These are phyloP conservation scores for Cutaneotrichosporon mucoides DNA, from an alignment of 1,284 basidiomycete genomes.

Conservation along the genomic window DNA sequence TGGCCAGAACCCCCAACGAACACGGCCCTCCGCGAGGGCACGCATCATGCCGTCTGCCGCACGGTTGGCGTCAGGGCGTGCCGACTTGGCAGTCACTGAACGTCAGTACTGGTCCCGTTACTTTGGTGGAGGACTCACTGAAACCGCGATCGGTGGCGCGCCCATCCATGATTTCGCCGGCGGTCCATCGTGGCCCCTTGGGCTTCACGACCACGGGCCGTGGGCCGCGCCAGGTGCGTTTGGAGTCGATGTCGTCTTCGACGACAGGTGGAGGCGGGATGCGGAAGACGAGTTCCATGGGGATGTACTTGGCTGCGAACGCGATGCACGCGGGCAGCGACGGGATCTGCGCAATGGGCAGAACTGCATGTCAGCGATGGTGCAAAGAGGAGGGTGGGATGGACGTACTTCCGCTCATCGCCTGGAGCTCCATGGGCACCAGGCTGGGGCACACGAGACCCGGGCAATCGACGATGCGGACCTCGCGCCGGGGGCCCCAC, in stretches of 20 bases:
- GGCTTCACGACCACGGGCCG: conserved; percentile 13
- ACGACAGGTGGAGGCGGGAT: conserved; percentile 47
- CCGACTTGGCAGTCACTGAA: conserved; percentile 75
- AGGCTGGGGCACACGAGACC: conserved; percentile 77
- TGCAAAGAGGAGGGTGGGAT: too few species aligned
- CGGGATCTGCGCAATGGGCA: conserved; percentile 84
- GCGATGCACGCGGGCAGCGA: conserved; percentile 71
- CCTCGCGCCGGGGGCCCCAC: conserved; percentile 63
- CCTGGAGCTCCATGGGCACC: conserved; percentile 74
- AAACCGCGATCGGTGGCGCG: conserved; percentile 73
- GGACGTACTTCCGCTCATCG: conserved; percentile 43
- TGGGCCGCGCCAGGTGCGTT: conserved; percentile 29
- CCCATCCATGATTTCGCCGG: conserved; percentile 66
- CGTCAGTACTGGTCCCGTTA: not conserved
- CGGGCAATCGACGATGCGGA: conserved; percentile 79
- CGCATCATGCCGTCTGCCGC: conserved; percentile 83
- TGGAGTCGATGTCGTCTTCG: conserved; percentile 33
- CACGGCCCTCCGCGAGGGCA: conserved; percentile 67
- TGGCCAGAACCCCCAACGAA: conserved; percentile 82
- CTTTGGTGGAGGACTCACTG: conserved; percentile 32
- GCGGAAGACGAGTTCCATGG: conserved; percentile 67
- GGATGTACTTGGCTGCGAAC: conserved; percentile 64
- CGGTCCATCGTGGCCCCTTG: conserved; percentile 23
- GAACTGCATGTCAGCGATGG: conserved; percentile 52
- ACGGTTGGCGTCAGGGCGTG: conserved; percentile 77